These are phyloP conservation scores for Creolimax fragrantissima DNA, from an alignment of 78 protist genomes.

Conservation along the genomic window DNA sequence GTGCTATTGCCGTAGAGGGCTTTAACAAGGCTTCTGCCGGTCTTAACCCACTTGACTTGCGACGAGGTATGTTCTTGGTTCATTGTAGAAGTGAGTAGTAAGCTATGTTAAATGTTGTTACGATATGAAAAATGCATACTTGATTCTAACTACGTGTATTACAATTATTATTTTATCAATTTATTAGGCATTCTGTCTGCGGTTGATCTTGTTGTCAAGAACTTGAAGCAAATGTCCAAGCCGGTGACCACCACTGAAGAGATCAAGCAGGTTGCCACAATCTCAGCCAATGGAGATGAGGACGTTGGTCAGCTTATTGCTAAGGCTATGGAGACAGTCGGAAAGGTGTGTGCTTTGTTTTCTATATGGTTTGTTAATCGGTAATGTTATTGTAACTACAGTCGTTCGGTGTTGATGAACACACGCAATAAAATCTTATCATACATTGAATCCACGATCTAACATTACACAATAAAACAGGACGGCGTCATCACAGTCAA, in stretches of 20 bases:
- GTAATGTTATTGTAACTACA: too few species aligned
- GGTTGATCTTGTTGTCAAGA: constrained; percentile 41
- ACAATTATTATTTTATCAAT: too few species aligned
- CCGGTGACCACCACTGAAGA: constrained; percentile 83
- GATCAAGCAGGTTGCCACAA: constrained; percentile 93
- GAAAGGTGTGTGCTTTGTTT: constrained; percentile 66
- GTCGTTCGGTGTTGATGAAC: too few species aligned
- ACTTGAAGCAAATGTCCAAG: constrained; percentile 66
- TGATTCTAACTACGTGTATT: too few species aligned
- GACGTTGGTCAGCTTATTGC: constrained; percentile 92
- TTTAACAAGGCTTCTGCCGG: constrained; percentile 93
- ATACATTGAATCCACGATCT: too few species aligned
- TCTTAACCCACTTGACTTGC: constrained; percentile 93
- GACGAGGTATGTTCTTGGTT: too few species aligned
- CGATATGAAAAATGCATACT: too few species aligned
- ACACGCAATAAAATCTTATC: too few species aligned
- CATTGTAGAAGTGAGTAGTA: too few species aligned
- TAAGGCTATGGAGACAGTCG: constrained; percentile 94
- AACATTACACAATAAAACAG: too few species aligned
- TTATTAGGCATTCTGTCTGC: neutral
- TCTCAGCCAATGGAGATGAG: constrained; percentile 96
- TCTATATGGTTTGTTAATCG: too few species aligned
- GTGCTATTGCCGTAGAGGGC: constrained; percentile 87
- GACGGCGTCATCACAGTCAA: constrained; percentile 98
- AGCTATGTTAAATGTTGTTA: too few species aligned